Evolutionary conservation across 257 asterid species (phyloP).

Genomic region (Euphrasia confusa): DNA sequence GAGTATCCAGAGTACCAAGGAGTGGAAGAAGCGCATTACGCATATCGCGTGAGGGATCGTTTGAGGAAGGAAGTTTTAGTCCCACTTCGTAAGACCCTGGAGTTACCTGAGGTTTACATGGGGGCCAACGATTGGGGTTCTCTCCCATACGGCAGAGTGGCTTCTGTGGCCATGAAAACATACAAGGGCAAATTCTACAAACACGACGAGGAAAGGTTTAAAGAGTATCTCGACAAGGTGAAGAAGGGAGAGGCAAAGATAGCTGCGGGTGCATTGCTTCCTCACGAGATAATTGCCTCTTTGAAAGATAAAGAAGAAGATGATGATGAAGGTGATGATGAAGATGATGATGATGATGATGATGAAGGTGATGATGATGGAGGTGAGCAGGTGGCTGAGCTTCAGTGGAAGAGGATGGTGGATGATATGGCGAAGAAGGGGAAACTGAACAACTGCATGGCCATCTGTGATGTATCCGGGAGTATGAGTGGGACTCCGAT

Average conservation of each 20-base stretch:
- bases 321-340: too few species aligned
- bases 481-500: constrained; percentile 22
- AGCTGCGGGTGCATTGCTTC: constrained; percentile 42
- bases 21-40: too few species aligned
- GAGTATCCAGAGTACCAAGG: too few species aligned
- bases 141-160: constrained; percentile 36
- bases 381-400: neutral
- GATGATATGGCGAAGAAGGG: constrained; percentile 18
- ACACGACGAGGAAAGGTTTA: constrained; percentile 33
- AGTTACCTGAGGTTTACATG: constrained; percentile 43
- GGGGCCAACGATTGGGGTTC: constrained; percentile 38
- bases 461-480: constrained; percentile 45
- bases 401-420: too few species aligned
- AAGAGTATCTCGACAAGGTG: too few species aligned
- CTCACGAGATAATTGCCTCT: constrained; percentile 32
- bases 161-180: constrained; percentile 46
- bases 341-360: neutral
- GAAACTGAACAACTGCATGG: constrained; percentile 33
- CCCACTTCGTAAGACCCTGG: too few species aligned
- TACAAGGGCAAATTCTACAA: constrained; percentile 34
- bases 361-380: neutral
- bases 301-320: neutral
- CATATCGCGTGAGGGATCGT: too few species aligned
- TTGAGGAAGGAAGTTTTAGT: too few species aligned
- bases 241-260: too few species aligned